Conservation (phyloP, 768 basidiomycete species). For the Trametes sanguinea region DNA sequence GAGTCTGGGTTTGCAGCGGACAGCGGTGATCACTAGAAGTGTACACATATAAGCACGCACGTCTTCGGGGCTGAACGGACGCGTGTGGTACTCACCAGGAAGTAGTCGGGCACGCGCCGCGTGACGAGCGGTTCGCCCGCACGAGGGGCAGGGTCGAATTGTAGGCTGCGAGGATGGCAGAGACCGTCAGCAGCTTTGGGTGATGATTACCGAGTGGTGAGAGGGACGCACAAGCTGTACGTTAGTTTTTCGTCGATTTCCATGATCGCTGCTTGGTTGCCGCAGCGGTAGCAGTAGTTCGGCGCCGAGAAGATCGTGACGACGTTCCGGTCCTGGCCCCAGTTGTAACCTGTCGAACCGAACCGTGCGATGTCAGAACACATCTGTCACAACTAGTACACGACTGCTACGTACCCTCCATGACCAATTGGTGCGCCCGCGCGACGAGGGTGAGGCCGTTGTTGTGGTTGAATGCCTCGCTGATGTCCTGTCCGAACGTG, state of each 20-base stretch:
- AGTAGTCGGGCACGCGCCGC: slow-evolving; percentile 91
- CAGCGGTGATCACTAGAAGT: slow-evolving; percentile 26
- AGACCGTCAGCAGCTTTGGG: slow-evolving; percentile 5
- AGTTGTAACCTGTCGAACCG: slow-evolving; percentile 70
- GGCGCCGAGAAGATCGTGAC: slow-evolving; percentile 99
- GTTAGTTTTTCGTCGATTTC: slow-evolving; percentile 99
- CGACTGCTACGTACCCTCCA: slow-evolving; percentile 75
- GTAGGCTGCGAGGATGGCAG: slow-evolving; percentile 62
- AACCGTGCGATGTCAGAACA: background rate
- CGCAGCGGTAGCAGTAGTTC: slow-evolving; percentile 99
- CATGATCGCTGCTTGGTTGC: slow-evolving; percentile 99
- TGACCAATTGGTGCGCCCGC: slow-evolving; percentile 91
- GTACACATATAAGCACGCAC: background rate
- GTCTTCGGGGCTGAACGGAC: background rate
- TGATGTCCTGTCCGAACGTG: slow-evolving; percentile 99
- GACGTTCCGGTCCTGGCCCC: slow-evolving; percentile 99
- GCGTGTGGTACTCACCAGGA: slow-evolving; percentile 61
- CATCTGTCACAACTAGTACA: background rate
- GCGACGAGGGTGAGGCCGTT: slow-evolving; percentile 96
- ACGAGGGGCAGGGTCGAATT: slow-evolving; percentile 99
- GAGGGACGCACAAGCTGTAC: slow-evolving; percentile 77
- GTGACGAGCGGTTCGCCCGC: slow-evolving; percentile 98
- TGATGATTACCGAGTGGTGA: slow-evolving; percentile 4
- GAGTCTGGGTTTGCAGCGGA: background rate
- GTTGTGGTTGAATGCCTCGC: slow-evolving; percentile 99